Base-by-base conservation (phyloP, 768 basidiomycete genomes). In the Psilocybe cyanescens region DNA sequence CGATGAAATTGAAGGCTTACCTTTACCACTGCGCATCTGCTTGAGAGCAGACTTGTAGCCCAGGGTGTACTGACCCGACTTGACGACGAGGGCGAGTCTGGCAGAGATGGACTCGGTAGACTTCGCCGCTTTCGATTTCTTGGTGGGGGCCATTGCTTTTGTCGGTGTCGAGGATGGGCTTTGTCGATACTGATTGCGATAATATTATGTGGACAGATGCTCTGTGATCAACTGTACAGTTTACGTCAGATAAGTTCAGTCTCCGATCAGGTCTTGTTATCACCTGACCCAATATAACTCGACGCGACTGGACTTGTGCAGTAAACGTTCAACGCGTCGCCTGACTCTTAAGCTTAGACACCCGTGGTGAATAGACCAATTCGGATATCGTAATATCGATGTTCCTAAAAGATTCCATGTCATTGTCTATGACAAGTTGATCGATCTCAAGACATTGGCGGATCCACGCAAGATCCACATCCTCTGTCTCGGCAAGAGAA, bases 1-100 rank as follows among this genome's bases (percentile, higher is more conserved):
- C 76, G 77, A 78, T 69, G 65, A 72, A 47, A 57, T 24, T 61
- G 57, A 57, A 57, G 2, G 71, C 95, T 85, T 78, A 98, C 97
- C 94, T 86, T 97, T 97, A 76, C 97, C 96, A 65, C 79, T 91
- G 74, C 97, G 92, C 93, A 99, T 97, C 80, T 94, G 90, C 87
- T 99, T 98, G 72, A 99, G 84, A 55, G 96, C 94, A 64, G 94
- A 94, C 81, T 99, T 99, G 90, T 98, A 98, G 63, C 97, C 97
- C 64, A 99, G 84, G 57, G 86, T 83, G 88, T 95, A 99, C 80
- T 98, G 97, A 68, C 97, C 97, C 67, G 96, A 98, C 86, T 99
- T 99, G 77, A 98, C 95, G 76, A 97, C 96, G 72, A 99, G 94
- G 55, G 91, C 88, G 62, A 97, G 90, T 72, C 91, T 89, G 70